Base-by-base conservation (phyloP, 371 early-diverging fungal species). In the Mucor racemosus region DNA sequence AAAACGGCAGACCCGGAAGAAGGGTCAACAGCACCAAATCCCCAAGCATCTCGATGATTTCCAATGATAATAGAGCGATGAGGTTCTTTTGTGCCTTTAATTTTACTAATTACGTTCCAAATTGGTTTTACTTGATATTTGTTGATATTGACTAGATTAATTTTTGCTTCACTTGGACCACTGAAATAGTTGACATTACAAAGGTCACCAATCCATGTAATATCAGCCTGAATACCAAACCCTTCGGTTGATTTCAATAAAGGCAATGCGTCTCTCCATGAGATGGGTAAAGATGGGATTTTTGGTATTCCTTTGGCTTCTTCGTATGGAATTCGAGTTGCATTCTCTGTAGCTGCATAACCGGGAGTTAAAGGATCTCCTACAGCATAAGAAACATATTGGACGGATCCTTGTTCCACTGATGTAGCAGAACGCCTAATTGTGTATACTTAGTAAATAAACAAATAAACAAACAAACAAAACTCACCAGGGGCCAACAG, bases 311-410 rank as follows among this genome's bases (percentile, higher is more conserved):
- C 82, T 1, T 56, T 62, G 0, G 85, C 73, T 14, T 57, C 15
- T 17, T 78, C 75, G 17, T 64, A 68, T 1, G 74, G 72, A 7
- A 55, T 55, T 42, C 88, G 78, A 2, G 75, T 74, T 0, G 84
- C 86, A 64, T 86, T 74, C 53, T 79, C 68, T 6, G 78, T 81
- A 0, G 91, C 76, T 17, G 91, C 77, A 34, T 75, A 80, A 7
- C 86, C 87, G 8, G 88, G 89, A 0, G 91, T 91, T 9, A 86
- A 77, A 8, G 91, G 90, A 68, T 91, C 91, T 7, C 91, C 91
- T 0, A 86, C 69, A 54, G 74, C 69, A 15, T 80, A 44, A 7
- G 76, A 71, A 11, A 75, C 38, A 33, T 77, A 84, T 67, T 79
- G 79, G 1, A 87, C 90, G 7, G 86, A 83, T 11, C 87, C 89